Evolutionary conservation across 1,139 yeast genomes (phyloP).

Genomic region (Pichia sp.): DNA sequence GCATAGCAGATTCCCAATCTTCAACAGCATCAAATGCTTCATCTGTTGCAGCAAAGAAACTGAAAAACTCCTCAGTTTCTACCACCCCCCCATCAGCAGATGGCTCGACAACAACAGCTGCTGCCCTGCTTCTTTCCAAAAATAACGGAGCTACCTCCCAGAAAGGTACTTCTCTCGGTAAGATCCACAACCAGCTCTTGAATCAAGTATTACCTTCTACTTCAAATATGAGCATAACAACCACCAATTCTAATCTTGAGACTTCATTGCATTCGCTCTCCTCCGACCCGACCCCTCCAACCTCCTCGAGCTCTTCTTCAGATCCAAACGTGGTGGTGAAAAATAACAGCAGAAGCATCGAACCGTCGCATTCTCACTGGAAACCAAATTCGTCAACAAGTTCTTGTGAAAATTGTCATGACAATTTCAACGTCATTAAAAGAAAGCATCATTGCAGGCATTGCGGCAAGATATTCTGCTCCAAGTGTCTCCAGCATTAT

Average conservation of each 20-base stretch:
- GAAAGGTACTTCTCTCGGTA: not conserved
- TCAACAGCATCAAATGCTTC: not conserved
- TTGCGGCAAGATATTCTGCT: constrained; percentile 58
- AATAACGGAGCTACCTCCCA: not conserved
- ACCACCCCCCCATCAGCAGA: not conserved
- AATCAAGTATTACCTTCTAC: not conserved
- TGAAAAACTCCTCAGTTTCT: not conserved
- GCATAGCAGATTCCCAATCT: not conserved
- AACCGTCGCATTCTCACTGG: constrained; percentile 34
- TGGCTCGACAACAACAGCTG: not conserved
- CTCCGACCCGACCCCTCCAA: not conserved
- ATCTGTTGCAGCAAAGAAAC: not conserved
- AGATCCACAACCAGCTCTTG: constrained; percentile 6
- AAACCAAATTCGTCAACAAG: constrained; percentile 24
- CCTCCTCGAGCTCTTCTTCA: not conserved
- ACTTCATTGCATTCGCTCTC: not conserved
- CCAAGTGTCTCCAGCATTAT: constrained; percentile 51
- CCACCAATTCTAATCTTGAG: not conserved
- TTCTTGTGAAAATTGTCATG: constrained; percentile 25
- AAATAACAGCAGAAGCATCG: constrained; percentile 17
- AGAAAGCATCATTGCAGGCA: constrained; percentile 92
- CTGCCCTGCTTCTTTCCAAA: not conserved
- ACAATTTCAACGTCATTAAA: constrained; percentile 25
- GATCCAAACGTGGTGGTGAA: not conserved
- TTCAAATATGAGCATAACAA: not conserved